These are phyloP conservation scores for Cyberlindnera galapagoensis DNA, from an alignment of 805 yeast genomes.

Conservation along the genomic window DNA sequence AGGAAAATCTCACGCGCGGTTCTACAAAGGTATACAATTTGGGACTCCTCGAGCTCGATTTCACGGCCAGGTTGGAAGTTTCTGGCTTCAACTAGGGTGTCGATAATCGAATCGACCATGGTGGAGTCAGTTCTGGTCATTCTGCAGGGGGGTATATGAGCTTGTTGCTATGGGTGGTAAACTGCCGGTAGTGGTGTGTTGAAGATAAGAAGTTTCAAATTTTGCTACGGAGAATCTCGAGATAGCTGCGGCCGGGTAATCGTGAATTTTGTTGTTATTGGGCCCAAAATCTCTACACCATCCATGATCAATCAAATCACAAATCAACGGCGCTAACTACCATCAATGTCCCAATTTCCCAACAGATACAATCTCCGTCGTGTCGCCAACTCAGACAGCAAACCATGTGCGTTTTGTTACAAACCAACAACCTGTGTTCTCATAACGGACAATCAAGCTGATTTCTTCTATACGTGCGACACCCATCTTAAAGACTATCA, in stretches of 20 bases:
- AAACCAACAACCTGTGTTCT: constrained; percentile 22
- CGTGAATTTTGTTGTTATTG: no score
- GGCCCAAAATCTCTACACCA: no score
- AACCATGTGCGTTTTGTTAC: constrained; percentile 24
- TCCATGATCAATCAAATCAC: neutral
- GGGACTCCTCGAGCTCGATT: constrained; percentile 88
- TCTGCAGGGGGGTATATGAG: no score
- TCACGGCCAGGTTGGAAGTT: constrained; percentile 98
- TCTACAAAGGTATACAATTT: constrained; percentile 91
- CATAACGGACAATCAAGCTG: constrained; percentile 20
- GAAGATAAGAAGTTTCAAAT: no score
- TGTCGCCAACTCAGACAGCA: constrained; percentile 15
- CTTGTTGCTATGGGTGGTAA: no score
- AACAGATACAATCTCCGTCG: constrained; percentile 21
- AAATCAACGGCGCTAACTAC: neutral
- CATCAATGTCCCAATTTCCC: constrained; percentile 7
- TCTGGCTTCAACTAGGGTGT: constrained; percentile 92
- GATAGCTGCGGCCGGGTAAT: no score
- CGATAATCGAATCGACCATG: constrained; percentile 96
- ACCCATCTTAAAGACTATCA: constrained; percentile 18
- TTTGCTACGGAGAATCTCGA: no score
- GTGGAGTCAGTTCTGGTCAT: no score
- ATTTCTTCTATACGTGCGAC: constrained; percentile 24
- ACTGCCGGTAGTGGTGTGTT: no score
- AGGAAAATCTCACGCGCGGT: constrained; percentile 97